Conservation (phyloP, 225 moss, liverwort and hornwort genomes). For the Lunularia cruciata region DNA sequence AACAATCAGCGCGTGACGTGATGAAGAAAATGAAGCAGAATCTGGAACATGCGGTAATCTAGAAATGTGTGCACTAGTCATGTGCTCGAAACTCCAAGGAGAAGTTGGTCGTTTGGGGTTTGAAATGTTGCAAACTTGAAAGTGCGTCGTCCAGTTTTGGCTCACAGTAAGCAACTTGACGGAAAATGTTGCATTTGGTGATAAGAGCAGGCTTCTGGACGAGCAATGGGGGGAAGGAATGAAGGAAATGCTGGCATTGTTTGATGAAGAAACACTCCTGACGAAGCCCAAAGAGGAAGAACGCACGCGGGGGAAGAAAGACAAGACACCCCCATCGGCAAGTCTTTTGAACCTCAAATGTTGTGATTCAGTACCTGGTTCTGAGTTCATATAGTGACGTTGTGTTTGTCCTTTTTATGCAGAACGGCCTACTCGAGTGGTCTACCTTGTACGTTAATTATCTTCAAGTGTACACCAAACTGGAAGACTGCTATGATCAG, state of each 20-base stretch:
- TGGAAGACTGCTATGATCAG: constrained; percentile 77
- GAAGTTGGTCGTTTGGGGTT: no score
- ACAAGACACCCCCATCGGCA: constrained; percentile 30
- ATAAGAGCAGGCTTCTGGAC: constrained; percentile 33
- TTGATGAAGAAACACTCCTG: constrained; percentile 32
- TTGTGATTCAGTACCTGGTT: not conserved
- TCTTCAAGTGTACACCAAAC: constrained; percentile 70
- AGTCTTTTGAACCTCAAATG: not conserved
- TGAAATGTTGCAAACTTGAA: no score
- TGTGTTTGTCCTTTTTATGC: not conserved
- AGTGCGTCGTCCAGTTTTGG: no score
- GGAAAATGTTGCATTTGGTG: no score
- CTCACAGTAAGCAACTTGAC: no score
- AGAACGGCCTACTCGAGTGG: constrained; percentile 39
- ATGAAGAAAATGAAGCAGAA: no score
- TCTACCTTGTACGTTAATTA: constrained; percentile 56
- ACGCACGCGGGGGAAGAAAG: constrained; percentile 32
- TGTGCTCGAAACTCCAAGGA: no score
- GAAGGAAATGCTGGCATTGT: constrained; percentile 31
- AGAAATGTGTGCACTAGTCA: no score
- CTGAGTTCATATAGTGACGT: not conserved
- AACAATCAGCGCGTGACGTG: no score
- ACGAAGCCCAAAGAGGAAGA: constrained; percentile 32
- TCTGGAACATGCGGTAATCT: no score
- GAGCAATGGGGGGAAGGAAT: constrained; percentile 42